A percentile compares a stretch with the other conserved stretches of the same genome.
These are phyloP conservation scores for Leucocoprinus leucothites DNA, from an alignment of 768 basidiomycete species.

Conservation along the genomic window DNA sequence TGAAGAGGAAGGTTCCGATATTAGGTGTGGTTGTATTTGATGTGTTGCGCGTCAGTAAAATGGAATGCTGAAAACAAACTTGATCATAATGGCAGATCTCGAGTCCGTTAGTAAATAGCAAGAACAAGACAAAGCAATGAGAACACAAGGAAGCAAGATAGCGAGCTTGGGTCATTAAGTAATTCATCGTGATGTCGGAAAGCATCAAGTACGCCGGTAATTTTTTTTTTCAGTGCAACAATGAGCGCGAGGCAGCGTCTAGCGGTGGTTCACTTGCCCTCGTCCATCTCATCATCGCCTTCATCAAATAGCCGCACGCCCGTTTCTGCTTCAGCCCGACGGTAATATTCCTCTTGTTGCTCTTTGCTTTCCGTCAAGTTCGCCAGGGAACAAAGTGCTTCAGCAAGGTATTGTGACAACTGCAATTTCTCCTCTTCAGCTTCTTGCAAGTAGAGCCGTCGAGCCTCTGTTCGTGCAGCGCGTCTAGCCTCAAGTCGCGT, in stretches of 20 bases:
- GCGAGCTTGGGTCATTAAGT: background rate
- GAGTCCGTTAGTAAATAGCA: too few relatives aligned
- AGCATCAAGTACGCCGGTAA: background rate
- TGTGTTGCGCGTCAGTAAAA: too few relatives aligned
- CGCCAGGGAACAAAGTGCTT: constrained; percentile 7
- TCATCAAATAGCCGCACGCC: background rate
- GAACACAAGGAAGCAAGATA: background rate
- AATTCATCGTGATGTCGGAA: background rate
- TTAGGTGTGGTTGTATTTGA: background rate
- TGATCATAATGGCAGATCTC: too few relatives aligned
- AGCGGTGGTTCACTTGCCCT: background rate
- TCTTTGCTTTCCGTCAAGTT: constrained; percentile 8
- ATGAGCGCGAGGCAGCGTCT: too few relatives aligned
- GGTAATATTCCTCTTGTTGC: constrained; percentile 7
- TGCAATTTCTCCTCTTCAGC: constrained; percentile 5
- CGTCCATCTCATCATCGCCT: constrained; percentile 8
- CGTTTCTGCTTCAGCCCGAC: constrained; percentile 5
- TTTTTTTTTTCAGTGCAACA: too few relatives aligned
- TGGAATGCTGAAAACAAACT: too few relatives aligned
- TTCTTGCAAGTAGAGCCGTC: background rate
- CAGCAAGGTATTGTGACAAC: constrained; percentile 3
- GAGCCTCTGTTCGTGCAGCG: background rate
- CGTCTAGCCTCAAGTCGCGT: background rate
- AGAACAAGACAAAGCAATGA: too few relatives aligned
- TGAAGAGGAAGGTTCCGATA: background rate